Evolutionary conservation across 768 basidiomycete genomes (phyloP), one percentile per base, ranked within the genome.

Genomic region (Xanthoconium stramineum): DNA sequence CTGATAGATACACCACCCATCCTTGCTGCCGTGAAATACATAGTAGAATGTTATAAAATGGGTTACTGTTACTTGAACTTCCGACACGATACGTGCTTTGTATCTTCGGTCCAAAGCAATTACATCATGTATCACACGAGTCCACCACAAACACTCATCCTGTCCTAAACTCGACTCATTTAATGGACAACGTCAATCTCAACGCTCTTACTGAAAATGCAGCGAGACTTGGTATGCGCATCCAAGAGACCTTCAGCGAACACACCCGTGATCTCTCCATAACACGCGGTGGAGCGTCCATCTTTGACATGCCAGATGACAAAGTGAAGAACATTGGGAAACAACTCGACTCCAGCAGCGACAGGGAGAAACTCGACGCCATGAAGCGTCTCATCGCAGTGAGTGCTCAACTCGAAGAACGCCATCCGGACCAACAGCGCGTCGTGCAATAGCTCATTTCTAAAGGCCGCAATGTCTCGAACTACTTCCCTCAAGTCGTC

Each of bases 361-460:
- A 98, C 65, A 78, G 85, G 54, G 96, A 98, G 68, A 91, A 94
- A 66, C 74, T 96, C 49, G 94, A 98, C 60, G 96, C 94, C 5
- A 88, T 99, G 87, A 97, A 96, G 74, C 78, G 93, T 58, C 81
- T 99, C 50, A 84, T 98, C 56, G 96, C 94, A 43, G 95, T 97
- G 69, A 65, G 89, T 80, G 20, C 51, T 33, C 38, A 12, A 29
- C 20, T 44, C 30, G 30, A 46, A 19, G 30, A 53, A 36, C 45
- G 20, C n/a, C 14, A 30, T 53, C 47, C 14, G 32, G 33, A 44
- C 49, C 39, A 20, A 47, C 57, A 47, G 32, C 24, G 15, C 35
- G 37, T 49, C 53, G 50, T 51, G 37, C 39, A 52, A 55, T 67
- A 94, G 92, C 83, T 96, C 72, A 95, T 96, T 52, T 94, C 91